phyloP scores from a whole-genome alignment of 2,329 filamentous ascomycete species.

The Cercospora citrullina region DNA sequence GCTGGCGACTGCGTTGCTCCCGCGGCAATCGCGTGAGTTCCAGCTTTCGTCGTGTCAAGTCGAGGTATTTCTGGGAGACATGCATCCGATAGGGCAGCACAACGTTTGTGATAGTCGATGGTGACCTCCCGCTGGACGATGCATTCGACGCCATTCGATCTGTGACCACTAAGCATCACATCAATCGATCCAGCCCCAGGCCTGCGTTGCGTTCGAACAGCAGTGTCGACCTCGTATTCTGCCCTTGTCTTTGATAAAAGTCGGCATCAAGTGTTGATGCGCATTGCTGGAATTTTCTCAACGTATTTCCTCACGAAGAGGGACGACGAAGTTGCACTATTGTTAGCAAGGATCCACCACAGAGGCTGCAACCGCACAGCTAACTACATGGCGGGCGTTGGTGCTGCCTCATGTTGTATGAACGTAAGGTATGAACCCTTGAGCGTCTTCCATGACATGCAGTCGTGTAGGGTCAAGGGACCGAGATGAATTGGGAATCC shows the following conservation, averaged over 20 bases:
- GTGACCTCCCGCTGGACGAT: constrained; percentile 19
- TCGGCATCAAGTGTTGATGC: not conserved
- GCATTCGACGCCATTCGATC: constrained; percentile 22
- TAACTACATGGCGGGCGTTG: not conserved
- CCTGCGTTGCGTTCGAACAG: not conserved
- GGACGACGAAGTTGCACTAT: not conserved
- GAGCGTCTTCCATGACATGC: not conserved
- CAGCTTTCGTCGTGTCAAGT: constrained; percentile 66
- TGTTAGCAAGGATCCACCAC: not conserved
- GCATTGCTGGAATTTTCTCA: not conserved
- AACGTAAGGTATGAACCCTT: not conserved
- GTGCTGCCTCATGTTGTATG: not conserved
- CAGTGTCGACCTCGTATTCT: not conserved
- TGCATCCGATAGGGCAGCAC: constrained; percentile 36
- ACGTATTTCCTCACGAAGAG: not conserved
- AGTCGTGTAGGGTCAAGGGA: not conserved
- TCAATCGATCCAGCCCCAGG: not conserved
- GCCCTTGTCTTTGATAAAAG: not conserved
- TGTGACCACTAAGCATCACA: not conserved
- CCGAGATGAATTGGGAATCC: not conserved
- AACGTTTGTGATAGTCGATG: constrained; percentile 10
- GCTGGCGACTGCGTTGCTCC: constrained; percentile 44
- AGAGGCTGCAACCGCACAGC: not conserved
- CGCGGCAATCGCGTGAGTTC: constrained; percentile 66
- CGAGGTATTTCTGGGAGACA: constrained; percentile 66